Evolutionary conservation across 805 yeast genomes (phyloP).

Genomic region (Kazachstania psychrophila): DNA sequence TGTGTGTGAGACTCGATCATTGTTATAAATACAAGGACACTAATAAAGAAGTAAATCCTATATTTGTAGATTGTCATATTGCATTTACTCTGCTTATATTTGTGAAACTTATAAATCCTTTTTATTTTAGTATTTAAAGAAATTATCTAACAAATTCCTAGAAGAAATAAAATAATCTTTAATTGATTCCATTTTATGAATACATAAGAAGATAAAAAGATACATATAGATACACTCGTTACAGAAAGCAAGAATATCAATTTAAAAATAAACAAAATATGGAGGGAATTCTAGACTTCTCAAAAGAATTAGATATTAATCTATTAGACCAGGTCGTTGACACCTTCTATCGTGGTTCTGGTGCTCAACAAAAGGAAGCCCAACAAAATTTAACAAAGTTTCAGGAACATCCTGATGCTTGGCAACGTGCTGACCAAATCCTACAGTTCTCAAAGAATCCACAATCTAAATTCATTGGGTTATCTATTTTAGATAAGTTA

Average conservation of each 20-base stretch:
- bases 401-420: conserved; percentile 90
- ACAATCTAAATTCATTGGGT: conserved; percentile 86
- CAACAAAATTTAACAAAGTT: conserved; percentile 66
- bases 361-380: conserved; percentile 57
- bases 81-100: no score
- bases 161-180: no score
- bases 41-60: no score
- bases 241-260: no score
- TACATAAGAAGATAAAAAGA: background rate
- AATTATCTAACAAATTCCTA: background rate
- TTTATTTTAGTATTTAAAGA: background rate
- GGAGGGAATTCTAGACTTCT: conserved; percentile 85
- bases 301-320: conserved; percentile 69
- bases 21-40: no score
- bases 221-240: background rate
- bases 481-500: conserved; percentile 80
- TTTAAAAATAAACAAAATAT: no score
- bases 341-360: conserved; percentile 73
- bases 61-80: no score
- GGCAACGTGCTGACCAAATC: conserved; percentile 90
- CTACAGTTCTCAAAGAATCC: conserved; percentile 68
- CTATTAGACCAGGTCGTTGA: conserved; percentile 78
- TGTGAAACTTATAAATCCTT: no score
- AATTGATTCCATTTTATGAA: background rate
- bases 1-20: no score